These are phyloP conservation scores for Trichoderma sp. DNA, from an alignment of 2,329 filamentous ascomycete species.

Conservation along the genomic window DNA sequence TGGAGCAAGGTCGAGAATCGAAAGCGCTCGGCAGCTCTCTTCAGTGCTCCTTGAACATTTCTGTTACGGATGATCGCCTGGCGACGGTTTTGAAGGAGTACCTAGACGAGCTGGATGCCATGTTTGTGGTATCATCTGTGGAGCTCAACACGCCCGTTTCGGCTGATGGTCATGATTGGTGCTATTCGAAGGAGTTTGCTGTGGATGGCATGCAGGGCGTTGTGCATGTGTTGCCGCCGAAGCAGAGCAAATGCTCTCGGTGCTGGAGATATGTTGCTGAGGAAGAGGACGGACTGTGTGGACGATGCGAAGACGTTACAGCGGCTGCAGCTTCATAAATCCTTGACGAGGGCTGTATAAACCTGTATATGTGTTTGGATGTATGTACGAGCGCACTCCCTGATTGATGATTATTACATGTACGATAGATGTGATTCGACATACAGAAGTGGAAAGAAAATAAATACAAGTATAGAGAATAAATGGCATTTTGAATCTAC, in stretches of 20 bases:
- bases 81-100: constrained; percentile 42
- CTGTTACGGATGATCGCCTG: constrained; percentile 42
- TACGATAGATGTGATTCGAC: background rate
- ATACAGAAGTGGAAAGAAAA: background rate
- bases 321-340: background rate
- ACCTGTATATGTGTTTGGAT: background rate
- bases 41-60: constrained; percentile 69
- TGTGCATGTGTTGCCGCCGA: constrained; percentile 52
- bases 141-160: constrained; percentile 42
- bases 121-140: constrained; percentile 71
- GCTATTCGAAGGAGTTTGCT: constrained; percentile 46
- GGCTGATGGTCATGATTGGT: constrained; percentile 40
- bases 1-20: constrained; percentile 70
- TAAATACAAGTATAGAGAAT: background rate
- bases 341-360: background rate
- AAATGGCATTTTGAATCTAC: background rate
- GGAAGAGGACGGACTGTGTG: constrained; percentile 67
- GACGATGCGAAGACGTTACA: constrained; percentile 67
- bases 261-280: constrained; percentile 88
- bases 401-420: background rate
- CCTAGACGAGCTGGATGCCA: constrained; percentile 56
- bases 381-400: background rate
- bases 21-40: constrained; percentile 80
- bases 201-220: constrained; percentile 39
- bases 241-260: constrained; percentile 71